phyloP scores from a whole-genome alignment of 2,329 filamentous ascomycete genomes.

The Ascosphaera acerosa region DNA sequence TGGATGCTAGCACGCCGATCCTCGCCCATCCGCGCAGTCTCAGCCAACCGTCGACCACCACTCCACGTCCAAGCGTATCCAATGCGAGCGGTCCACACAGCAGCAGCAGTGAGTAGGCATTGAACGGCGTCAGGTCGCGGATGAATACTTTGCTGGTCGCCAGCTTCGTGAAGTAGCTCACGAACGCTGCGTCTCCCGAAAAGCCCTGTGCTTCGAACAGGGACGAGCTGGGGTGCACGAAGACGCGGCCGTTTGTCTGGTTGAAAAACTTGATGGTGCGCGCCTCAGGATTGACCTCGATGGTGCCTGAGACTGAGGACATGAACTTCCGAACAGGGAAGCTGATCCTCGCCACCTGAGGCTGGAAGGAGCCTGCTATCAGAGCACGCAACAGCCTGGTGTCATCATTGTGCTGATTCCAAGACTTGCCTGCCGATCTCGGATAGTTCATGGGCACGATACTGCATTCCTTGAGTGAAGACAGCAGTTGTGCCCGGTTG shows the following conservation, averaged over 20 bases:
- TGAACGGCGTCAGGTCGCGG: constrained; percentile 77
- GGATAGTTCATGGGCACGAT: constrained; percentile 37
- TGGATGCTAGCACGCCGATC: constrained; percentile 68
- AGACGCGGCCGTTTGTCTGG: constrained; percentile 62
- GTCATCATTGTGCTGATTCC: constrained; percentile 14
- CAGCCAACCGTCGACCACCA: constrained; percentile 84
- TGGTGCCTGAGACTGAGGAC: constrained; percentile 60
- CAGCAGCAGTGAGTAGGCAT: constrained; percentile 64
- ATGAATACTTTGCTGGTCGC: constrained; percentile 81
- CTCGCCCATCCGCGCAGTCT: constrained; percentile 72
- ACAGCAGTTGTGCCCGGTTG: constrained; percentile 64
- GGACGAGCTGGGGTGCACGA: constrained; percentile 73
- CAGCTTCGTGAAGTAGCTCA: constrained; percentile 83
- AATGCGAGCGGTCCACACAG: constrained; percentile 69
- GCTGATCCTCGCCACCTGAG: constrained; percentile 75
- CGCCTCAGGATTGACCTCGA: constrained; percentile 82
- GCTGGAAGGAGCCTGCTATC: constrained; percentile 48
- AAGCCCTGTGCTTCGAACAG: constrained; percentile 66
- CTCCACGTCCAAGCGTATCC: constrained; percentile 63
- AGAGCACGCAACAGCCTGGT: constrained; percentile 37
- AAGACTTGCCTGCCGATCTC: constrained; percentile 20
- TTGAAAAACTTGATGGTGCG: constrained; percentile 82
- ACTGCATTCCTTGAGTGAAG: constrained; percentile 62
- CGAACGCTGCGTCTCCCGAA: constrained; percentile 45
- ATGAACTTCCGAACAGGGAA: constrained; percentile 94